Evolutionary conservation across 495 filamentous ascomycete species (phyloP).

Genomic region (Penicillium salamii): DNA sequence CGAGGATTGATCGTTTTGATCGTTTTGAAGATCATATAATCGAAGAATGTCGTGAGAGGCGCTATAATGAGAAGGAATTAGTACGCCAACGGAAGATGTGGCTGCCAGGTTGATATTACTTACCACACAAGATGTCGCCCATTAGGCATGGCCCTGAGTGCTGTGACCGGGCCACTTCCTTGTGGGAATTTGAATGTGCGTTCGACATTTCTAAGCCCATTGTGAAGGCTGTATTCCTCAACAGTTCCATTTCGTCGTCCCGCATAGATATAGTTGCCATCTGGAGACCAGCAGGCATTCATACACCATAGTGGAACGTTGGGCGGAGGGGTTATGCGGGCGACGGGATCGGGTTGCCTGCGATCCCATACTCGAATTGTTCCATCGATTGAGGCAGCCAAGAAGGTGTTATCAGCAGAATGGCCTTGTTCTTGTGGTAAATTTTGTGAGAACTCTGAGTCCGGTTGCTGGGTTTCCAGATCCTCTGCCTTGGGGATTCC

Average conservation of each 20-base stretch:
- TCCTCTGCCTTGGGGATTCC: conserved; percentile 54
- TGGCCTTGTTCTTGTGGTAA: conserved; percentile 38
- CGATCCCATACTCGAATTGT: conserved; percentile 90
- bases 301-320: conserved; percentile 95
- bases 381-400: conserved; percentile 85
- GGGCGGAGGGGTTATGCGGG: conserved; percentile 68
- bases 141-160: conserved; percentile 87
- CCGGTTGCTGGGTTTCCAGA: conserved; percentile 28
- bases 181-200: conserved; percentile 87
- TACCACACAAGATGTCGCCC: conserved; percentile 88
- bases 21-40: conserved; percentile 80
- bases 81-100: neutral
- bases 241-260: conserved; percentile 92
- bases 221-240: conserved; percentile 89
- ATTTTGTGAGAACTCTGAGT: conserved; percentile 30
- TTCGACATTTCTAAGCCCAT: conserved; percentile 68
- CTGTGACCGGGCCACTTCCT: conserved; percentile 85
- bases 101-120: conserved; percentile 19
- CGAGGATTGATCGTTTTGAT: conserved; percentile 54
- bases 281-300: conserved; percentile 94
- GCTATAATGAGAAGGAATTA: conserved; percentile 35
- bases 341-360: conserved; percentile 70
- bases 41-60: conserved; percentile 93
- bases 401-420: conserved; percentile 65
- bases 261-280: conserved; percentile 93